Evolutionary conservation across 23 red algal genomes (phyloP).

Genomic region (Cyanidioschyzon merolae): DNA sequence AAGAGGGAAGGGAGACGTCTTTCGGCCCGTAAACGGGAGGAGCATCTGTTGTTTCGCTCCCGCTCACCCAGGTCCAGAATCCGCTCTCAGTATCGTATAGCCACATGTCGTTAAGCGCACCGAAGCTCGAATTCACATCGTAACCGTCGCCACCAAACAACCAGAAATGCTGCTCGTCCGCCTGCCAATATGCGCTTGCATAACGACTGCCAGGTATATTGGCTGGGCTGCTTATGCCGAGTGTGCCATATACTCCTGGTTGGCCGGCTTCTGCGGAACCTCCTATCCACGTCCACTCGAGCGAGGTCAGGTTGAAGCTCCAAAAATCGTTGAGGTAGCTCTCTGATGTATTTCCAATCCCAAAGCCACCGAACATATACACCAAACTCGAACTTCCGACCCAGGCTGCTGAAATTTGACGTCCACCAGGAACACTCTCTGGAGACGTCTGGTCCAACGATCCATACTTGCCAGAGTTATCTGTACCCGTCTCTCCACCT

Average conservation of each 20-base stretch:
- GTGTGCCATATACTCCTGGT: neutral
- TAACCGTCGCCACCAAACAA: slow-evolving; percentile 2
- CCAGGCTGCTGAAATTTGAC: neutral
- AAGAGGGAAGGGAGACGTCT: neutral
- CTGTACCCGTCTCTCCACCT: neutral
- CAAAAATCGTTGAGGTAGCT: neutral
- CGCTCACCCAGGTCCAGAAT: neutral
- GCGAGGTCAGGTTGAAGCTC: neutral
- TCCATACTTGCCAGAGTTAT: neutral
- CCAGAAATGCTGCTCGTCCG: neutral
- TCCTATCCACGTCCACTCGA: neutral
- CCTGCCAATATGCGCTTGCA: neutral
- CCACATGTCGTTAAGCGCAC: slow-evolving; percentile 1
- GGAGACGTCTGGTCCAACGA: neutral
- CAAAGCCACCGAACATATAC: slow-evolving; percentile 1
- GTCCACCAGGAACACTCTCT: neutral
- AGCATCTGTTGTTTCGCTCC: neutral
- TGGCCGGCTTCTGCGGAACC: neutral
- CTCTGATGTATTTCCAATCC: neutral
- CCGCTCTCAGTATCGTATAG: neutral
- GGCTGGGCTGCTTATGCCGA: neutral
- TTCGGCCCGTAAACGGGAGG: neutral
- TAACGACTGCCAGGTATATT: neutral
- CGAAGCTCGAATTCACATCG: neutral
- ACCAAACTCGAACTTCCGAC: neutral